These are phyloP conservation scores for Paramarasmius palmivorus DNA, from an alignment of 1,284 basidiomycete species.

Conservation along the genomic window DNA sequence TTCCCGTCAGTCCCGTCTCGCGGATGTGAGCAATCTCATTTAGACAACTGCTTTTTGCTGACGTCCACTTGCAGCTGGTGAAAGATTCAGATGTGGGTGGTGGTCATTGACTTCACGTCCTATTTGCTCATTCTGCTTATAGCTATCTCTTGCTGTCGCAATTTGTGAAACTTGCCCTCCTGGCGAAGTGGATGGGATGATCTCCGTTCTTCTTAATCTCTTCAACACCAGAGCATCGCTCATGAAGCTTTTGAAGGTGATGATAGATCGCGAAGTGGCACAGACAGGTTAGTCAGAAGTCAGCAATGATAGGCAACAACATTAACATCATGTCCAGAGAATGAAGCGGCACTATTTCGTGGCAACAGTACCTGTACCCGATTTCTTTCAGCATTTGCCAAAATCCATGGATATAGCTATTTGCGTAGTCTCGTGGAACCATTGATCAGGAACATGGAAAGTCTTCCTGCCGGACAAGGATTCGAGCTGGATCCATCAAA, in stretches of 20 bases:
- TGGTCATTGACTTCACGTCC: not conserved
- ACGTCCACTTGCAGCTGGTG: conserved; percentile 51
- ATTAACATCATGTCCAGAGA: conserved; percentile 45
- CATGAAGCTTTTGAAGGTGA: conserved; percentile 74
- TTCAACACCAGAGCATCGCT: conserved; percentile 81
- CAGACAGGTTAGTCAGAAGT: conserved; percentile 59
- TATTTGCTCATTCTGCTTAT: conserved; percentile 17
- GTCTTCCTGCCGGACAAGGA: conserved; percentile 71
- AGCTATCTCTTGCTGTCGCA: conserved; percentile 80
- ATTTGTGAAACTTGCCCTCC: conserved; percentile 85
- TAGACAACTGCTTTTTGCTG: not conserved
- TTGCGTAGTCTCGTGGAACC: conserved; percentile 77
- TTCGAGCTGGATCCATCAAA: conserved; percentile 81
- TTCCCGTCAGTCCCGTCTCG: conserved; percentile 57
- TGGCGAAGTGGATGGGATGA: conserved; percentile 79
- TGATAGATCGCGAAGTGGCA: conserved; percentile 84
- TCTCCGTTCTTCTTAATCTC: conserved; percentile 83
- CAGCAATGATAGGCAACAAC: not conserved
- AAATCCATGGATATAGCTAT: conserved; percentile 87
- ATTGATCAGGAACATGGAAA: conserved; percentile 71
- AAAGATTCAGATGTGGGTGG: conserved; percentile 68
- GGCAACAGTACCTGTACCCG: conserved; percentile 85
- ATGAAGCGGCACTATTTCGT: conserved; percentile 80
- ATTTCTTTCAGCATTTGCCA: conserved; percentile 83
- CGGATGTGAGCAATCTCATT: conserved; percentile 53